Evolutionary conservation across 2,329 filamentous ascomycete species (phyloP).

Genomic region (Colletotrichum acutatum): DNA sequence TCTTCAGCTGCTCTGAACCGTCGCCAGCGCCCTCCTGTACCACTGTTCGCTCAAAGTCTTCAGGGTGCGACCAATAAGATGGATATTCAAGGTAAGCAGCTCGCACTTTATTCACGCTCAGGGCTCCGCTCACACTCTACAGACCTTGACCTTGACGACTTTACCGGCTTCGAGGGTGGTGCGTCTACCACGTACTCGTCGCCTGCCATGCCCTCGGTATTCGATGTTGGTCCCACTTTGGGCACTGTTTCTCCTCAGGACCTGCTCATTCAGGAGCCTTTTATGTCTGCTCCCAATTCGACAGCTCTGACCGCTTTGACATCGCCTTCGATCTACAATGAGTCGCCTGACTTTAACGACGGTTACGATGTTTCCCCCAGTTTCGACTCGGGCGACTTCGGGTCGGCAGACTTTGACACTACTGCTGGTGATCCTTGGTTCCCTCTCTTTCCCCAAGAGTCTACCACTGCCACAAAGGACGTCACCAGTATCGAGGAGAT

Average conservation of each 20-base stretch:
- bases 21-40: slow-evolving; percentile 73
- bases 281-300: slow-evolving; percentile 83
- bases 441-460: slow-evolving; percentile 74
- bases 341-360: slow-evolving; percentile 78
- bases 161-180: slow-evolving; percentile 66
- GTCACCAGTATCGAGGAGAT: slow-evolving; percentile 35
- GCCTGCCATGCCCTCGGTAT: slow-evolving; percentile 60
- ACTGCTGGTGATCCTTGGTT: slow-evolving; percentile 71
- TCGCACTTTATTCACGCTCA: slow-evolving; percentile 33
- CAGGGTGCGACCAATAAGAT: slow-evolving; percentile 61
- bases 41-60: slow-evolving; percentile 74
- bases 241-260: slow-evolving; percentile 88
- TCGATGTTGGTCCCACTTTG: slow-evolving; percentile 67
- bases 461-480: slow-evolving; percentile 22
- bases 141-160: slow-evolving; percentile 65
- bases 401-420: slow-evolving; percentile 63
- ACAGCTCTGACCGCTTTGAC: slow-evolving; percentile 85
- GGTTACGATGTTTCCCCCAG: slow-evolving; percentile 83
- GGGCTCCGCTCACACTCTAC: neutral
- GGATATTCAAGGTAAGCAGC: slow-evolving; percentile 64
- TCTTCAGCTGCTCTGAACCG: slow-evolving; percentile 68
- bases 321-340: slow-evolving; percentile 82
- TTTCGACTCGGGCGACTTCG: slow-evolving; percentile 71
- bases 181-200: slow-evolving; percentile 63
- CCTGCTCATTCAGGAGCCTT: slow-evolving; percentile 75